Evolutionary conservation across 345 rosid species (phyloP).

Genomic region (Linum tenue): DNA sequence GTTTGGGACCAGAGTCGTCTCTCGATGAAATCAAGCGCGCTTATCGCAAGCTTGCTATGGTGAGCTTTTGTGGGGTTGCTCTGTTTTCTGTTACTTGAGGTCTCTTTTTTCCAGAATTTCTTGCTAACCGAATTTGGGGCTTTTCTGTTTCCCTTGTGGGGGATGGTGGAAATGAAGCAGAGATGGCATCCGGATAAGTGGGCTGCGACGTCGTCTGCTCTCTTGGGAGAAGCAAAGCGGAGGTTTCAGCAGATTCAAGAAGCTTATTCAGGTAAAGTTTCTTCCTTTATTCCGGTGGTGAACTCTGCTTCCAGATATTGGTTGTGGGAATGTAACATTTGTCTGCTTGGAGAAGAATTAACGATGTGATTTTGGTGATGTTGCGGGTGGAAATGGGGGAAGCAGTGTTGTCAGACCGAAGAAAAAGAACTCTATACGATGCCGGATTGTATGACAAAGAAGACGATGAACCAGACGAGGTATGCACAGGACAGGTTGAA

Average conservation of each 20-base stretch:
- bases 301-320: background rate
- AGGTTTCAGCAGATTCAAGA: conserved; percentile 57
- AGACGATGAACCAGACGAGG: conserved; percentile 41
- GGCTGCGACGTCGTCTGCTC: conserved; percentile 31
- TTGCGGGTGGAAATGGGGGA: background rate
- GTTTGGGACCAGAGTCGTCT: conserved; percentile 32
- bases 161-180: conserved; percentile 16
- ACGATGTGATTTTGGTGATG: background rate
- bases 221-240: conserved; percentile 35
- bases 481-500: background rate
- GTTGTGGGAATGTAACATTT: background rate
- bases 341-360: background rate
- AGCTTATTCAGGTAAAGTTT: conserved; percentile 41
- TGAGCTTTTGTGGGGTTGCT: conserved; percentile 6
- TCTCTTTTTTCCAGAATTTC: background rate
- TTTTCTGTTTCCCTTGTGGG: background rate
- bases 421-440: conserved; percentile 42
- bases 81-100: background rate
- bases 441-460: conserved; percentile 36
- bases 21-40: conserved; percentile 38
- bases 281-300: background rate
- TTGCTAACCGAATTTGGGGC: too few species aligned
- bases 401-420: conserved; percentile 39
- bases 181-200: conserved; percentile 61
- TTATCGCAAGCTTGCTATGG: conserved; percentile 58